phyloP scores from a whole-genome alignment of 768 basidiomycete species.

The Hypsizygus marmoreus region DNA sequence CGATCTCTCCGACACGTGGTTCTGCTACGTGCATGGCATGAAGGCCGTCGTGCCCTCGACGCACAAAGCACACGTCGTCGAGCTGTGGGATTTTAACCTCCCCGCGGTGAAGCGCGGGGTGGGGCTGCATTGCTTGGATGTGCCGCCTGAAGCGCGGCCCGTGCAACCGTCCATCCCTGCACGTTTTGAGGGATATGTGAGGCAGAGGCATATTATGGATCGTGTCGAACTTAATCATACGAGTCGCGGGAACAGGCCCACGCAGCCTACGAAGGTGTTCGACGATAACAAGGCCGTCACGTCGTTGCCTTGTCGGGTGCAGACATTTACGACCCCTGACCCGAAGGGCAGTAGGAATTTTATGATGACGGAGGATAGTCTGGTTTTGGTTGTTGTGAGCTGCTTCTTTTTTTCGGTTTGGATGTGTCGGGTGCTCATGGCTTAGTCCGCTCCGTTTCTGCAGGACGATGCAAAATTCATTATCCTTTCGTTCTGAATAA shows the following conservation, averaged over 20 bases:
- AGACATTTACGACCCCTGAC: conserved; percentile 1
- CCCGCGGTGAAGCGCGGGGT: background rate
- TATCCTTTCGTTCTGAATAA: too few relatives aligned
- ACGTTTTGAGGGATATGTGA: background rate
- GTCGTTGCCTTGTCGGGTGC: conserved; percentile 6
- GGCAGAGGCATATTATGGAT: background rate
- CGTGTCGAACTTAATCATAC: background rate
- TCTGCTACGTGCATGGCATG: conserved; percentile 14
- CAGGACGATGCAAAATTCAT: too few relatives aligned
- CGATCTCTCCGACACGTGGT: conserved; percentile 6
- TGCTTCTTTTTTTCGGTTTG: too few relatives aligned
- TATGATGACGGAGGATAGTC: conserved; percentile 12
- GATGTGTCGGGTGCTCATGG: too few relatives aligned
- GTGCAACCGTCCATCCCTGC: background rate
- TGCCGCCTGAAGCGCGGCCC: too few relatives aligned
- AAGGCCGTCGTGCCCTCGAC: conserved; percentile 3
- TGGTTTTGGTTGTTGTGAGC: conserved; percentile 5
- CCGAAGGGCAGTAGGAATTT: background rate
- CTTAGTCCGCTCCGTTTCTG: too few relatives aligned
- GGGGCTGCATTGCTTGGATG: too few relatives aligned
- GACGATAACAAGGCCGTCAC: background rate
- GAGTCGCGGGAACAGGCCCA: too few relatives aligned
- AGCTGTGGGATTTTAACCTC: conserved; percentile 10
- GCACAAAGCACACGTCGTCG: background rate
- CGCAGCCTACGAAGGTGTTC: too few relatives aligned